These are phyloP conservation scores for Metrosideros polymorpha DNA, from an alignment of 441 rosid species.

Conservation along the genomic window DNA sequence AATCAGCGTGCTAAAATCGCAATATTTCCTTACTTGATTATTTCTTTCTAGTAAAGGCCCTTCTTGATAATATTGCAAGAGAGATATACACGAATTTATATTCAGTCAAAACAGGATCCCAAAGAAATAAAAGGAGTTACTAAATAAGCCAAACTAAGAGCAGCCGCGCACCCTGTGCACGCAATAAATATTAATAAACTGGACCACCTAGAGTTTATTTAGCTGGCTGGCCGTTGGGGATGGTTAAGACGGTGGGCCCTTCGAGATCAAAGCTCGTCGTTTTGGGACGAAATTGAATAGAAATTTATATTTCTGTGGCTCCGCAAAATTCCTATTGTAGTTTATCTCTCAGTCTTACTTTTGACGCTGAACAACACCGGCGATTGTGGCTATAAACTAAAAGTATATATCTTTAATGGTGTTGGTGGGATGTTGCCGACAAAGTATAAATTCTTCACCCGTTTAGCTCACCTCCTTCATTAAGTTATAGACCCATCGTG, in stretches of 20 bases:
- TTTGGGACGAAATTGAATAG: not conserved
- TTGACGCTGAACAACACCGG: not conserved
- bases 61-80: not conserved
- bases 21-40: not conserved
- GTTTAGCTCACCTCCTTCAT: not conserved
- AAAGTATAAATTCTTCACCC: not conserved
- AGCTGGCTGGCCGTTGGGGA: slow-evolving; percentile 8
- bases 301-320: not conserved
- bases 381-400: not conserved
- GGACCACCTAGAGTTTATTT: not conserved
- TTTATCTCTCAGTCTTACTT: not conserved
- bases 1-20: not conserved
- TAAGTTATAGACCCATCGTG: not conserved
- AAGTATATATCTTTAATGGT: not conserved
- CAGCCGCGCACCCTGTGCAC: not conserved
- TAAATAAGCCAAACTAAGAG: not conserved
- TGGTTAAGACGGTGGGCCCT: slow-evolving; percentile 26
- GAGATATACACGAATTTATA: not conserved
- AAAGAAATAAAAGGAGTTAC: not conserved
- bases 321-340: not conserved
- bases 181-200: not conserved
- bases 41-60: not conserved
- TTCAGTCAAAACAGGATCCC: not conserved
- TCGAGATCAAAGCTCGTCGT: not conserved
- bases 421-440: not conserved